phyloP scores from a whole-genome alignment of 257 asterid genomes.

The Cruciata laevipes region DNA sequence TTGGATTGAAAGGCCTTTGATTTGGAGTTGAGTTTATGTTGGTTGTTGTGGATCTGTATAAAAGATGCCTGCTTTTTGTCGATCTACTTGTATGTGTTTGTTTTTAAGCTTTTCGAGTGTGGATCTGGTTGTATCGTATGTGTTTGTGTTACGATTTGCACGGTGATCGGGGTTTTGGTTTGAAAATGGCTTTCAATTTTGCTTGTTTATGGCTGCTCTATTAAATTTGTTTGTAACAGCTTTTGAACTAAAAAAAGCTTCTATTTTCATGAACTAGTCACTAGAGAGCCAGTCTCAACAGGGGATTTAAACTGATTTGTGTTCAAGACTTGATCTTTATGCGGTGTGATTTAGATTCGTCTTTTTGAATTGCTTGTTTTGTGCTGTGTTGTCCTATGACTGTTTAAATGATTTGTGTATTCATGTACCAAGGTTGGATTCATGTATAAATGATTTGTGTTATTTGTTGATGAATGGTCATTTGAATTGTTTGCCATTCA shows the following conservation, averaged over 20 bases:
- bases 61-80: background rate
- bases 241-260: too few species aligned
- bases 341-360: background rate
- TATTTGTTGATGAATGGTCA: too few species aligned
- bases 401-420: too few species aligned
- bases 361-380: too few species aligned
- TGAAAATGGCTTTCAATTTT: background rate
- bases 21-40: background rate
- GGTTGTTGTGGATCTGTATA: background rate
- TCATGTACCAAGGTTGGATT: too few species aligned
- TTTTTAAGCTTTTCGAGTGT: background rate
- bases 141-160: background rate
- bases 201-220: too few species aligned
- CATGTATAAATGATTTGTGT: too few species aligned
- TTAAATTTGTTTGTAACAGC: background rate
- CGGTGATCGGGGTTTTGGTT: background rate
- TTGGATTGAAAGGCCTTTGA: background rate
- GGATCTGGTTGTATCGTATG: background rate
- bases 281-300: background rate
- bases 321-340: background rate
- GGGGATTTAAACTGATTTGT: background rate
- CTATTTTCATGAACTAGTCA: background rate
- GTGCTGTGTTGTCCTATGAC: too few species aligned
- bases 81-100: background rate
- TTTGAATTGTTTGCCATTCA: too few species aligned